These are phyloP conservation scores for Rhodomyrtus tomentosa DNA, from an alignment of 345 rosid species.

Conservation along the genomic window DNA sequence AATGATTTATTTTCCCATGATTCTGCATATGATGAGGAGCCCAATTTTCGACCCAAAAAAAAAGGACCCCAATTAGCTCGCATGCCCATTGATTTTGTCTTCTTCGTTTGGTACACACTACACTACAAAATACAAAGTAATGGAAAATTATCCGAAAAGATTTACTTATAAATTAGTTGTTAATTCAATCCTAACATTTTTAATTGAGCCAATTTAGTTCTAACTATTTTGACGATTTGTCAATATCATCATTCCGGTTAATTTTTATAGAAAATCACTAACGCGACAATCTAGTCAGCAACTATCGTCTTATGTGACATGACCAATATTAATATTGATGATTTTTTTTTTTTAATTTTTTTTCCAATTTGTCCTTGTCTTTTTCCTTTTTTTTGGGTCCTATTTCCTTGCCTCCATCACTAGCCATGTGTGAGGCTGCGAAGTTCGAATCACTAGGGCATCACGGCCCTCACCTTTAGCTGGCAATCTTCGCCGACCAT, in stretches of 20 bases:
- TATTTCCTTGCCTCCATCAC: rapidly evolving
- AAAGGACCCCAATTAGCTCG: not conserved
- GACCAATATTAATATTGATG: not conserved
- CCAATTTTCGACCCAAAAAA: too few relatives aligned
- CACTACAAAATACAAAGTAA: too few relatives aligned
- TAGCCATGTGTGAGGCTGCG: rapidly evolving
- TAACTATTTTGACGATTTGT: not conserved
- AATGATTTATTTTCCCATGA: not conserved
- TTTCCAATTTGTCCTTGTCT: not conserved
- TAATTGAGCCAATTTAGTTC: not conserved
- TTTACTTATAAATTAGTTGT: too few relatives aligned
- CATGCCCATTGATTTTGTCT: not conserved
- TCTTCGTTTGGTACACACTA: not conserved
- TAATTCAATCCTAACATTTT: not conserved
- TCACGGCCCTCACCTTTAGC: not conserved
- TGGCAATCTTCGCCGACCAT: not conserved
- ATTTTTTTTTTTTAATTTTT: not conserved
- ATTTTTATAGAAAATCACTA: not conserved
- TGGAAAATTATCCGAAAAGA: not conserved
- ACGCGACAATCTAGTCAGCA: too few relatives aligned
- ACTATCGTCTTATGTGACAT: too few relatives aligned
- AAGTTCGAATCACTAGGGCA: not conserved
- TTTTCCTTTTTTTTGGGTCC: not conserved
- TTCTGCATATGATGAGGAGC: not conserved
- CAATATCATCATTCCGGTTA: not conserved